Evolutionary conservation across 1,139 yeast species (phyloP), one percentile per base, ranked within the genome.

Genomic region (Pichia kudriavzevii): DNA sequence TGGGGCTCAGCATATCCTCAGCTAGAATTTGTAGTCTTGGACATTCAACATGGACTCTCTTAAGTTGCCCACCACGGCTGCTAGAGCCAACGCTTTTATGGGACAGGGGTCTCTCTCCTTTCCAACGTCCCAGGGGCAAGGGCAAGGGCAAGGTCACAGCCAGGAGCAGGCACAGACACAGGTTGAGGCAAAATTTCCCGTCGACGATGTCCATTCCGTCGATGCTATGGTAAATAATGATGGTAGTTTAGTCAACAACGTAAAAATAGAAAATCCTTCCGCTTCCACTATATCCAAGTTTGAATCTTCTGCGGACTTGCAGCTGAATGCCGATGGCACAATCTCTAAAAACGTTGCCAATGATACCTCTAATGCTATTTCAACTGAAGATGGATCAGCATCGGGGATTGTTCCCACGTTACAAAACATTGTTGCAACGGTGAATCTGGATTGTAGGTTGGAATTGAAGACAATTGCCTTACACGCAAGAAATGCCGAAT

Each of bases 401-500:
- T 83, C 95, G 0, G 97, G 97, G 30, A 88, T 88, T 41, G 95
- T 91, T 9, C 98, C 98, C 28, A 88, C 97, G 0, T 67, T 88
- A 49, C 97, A 88, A 61, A 88, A 91, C 67, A 93, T 91, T 40
- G 99, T 91, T 33, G 98, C 99, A 24, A 91, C 99, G 0, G 98
- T 91, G 41, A 91, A 93, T 57, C 69, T 91, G 59, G 98, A 91
- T 52, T 91, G 98, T 60, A 79, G 97, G 45, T 67, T 91, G 52
- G 98, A 93, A 60, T 72, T 91, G 58, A 91, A 91, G 57, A 93
- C 98, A 19, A 93, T 91, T 59, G 99, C 99, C 1, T 67, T 91
- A 47, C 99, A 91, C 62, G 98, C 98, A 4, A 87, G 99, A 72
- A 91, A 91, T 63, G 99, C 99, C 20, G 99, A 91, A 61, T 91